Evolutionary conservation across 768 basidiomycete genomes (phyloP), one percentile per base, ranked within the genome.

Genomic region (Termitomyces sp.): DNA sequence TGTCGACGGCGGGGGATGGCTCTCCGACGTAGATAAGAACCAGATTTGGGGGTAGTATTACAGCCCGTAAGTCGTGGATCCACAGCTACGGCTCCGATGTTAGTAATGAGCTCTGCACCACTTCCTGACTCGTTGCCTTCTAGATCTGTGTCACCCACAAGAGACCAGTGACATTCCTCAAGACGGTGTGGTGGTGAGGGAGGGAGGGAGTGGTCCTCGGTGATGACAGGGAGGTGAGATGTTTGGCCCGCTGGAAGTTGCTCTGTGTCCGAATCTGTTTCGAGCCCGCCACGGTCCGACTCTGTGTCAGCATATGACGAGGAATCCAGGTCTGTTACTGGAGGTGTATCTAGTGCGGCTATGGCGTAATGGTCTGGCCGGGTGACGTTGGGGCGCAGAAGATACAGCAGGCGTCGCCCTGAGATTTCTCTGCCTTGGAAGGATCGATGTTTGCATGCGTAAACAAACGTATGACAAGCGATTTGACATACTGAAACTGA

Each of bases 301-400:
- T 82, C 80, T 16, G 79, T 72, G 60, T 77, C 76, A 43, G 73
- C 68, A 19, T 76, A 77, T 21, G 82, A 83, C 30, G 79, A 78
- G 48, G 76, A 75, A 57, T 84, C 81, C 35, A 82, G 64, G 63
- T 91, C 91, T 1, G 88, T 91, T 9, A 76, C 70, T 3, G 90
- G 88, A 7, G 91, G 90, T 2, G 90, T 91, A 58, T 86, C 83
- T 40, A 91, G 68, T 6, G 68, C 64, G 5, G 69, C 64, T 17
- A 69, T 63, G 1, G 76, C 74, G 34, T 65, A 65, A 30, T 74
- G 77, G 64, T 84, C 82, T 0, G 85, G 85, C 16, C 81, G 82
- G 21, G 79, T 78, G 52, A 83, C 78, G 60, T 91, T 89, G 3
- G 91, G 91, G 35, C 91, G 84, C 23, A 94, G 78, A 49, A 94